Percentiles rank a stretch among this genome's conserved stretches.
phyloP scores from a whole-genome alignment of 208 protist genomes.

The Herpetomonas muscarum region DNA sequence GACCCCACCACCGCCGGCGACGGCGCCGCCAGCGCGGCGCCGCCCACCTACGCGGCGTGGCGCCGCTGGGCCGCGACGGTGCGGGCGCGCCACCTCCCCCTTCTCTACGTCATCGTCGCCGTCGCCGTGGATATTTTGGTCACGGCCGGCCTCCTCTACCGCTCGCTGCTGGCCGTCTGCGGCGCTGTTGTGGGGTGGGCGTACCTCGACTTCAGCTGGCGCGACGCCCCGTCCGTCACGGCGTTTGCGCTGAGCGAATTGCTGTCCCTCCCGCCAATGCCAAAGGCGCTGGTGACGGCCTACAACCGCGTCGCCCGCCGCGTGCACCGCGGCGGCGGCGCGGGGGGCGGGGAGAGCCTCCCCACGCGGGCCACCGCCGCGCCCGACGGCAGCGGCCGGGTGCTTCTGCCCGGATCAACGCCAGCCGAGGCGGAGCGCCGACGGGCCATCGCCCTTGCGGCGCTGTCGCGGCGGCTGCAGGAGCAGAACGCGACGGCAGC shows the following conservation, averaged over 20 bases:
- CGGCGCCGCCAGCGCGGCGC: too few relatives aligned
- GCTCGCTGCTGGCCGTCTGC: not conserved
- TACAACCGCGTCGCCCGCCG: not conserved
- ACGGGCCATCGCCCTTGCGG: conserved; percentile 58
- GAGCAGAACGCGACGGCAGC: too few relatives aligned
- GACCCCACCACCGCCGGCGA: not conserved
- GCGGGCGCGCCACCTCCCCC: not conserved
- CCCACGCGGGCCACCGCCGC: conserved; percentile 14
- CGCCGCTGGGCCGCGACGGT: not conserved
- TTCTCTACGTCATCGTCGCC: not conserved
- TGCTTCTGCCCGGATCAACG: conserved; percentile 62
- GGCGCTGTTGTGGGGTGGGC: not conserved
- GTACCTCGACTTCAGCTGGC: not conserved
- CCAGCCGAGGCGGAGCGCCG: conserved; percentile 73
- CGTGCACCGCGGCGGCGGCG: not conserved
- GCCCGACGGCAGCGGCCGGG: not conserved
- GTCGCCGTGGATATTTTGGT: not conserved
- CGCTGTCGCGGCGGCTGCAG: conserved; percentile 48
- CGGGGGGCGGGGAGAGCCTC: conserved; percentile 3
- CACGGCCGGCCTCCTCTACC: not conserved
- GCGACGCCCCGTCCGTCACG: not conserved
- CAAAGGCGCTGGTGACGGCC: not conserved
- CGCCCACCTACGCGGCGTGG: not conserved
- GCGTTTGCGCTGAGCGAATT: not conserved
- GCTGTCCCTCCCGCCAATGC: not conserved